phyloP scores from a whole-genome alignment of 108 stramenopile species.

The Pelagomonas calceolata region DNA sequence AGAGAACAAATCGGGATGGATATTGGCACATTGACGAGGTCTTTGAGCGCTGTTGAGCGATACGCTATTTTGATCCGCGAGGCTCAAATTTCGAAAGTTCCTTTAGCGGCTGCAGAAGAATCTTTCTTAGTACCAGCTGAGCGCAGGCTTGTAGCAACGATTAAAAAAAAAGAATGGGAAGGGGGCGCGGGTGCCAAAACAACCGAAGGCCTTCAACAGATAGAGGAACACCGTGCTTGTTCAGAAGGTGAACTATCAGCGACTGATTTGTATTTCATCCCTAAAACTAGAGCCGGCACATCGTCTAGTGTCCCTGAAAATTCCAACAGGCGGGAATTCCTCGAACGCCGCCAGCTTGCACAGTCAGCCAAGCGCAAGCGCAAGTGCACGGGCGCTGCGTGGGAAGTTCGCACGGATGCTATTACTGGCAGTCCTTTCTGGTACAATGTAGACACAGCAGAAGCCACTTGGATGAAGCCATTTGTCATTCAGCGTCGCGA shows the following conservation, averaged over 20 bases:
- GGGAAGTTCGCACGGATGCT: slow-evolving; percentile 30
- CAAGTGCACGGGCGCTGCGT: neutral
- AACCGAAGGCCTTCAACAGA: neutral
- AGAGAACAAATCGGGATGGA: slow-evolving; percentile 73
- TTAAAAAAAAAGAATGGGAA: neutral
- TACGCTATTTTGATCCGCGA: too few relatives aligned
- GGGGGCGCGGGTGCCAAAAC: neutral
- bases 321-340: neutral
- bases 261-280: neutral
- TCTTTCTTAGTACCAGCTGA: too few relatives aligned
- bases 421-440: slow-evolving; percentile 45
- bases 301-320: too few relatives aligned
- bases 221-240: neutral
- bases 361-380: neutral
- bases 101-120: too few relatives aligned
- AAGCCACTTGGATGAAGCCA: slow-evolving; percentile 65
- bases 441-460: slow-evolving; percentile 76
- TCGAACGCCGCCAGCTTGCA: neutral
- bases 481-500: slow-evolving; percentile 49
- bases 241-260: slow-evolving; percentile 7
- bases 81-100: too few relatives aligned
- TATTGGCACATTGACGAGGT: slow-evolving; percentile 53
- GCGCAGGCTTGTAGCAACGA: too few relatives aligned
- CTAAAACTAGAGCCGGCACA: neutral
- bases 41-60: slow-evolving; percentile 21